Percentiles rank a stretch among this genome's conserved stretches.
Conservation (phyloP, 768 basidiomycete species). For the Pisolithus albus region DNA sequence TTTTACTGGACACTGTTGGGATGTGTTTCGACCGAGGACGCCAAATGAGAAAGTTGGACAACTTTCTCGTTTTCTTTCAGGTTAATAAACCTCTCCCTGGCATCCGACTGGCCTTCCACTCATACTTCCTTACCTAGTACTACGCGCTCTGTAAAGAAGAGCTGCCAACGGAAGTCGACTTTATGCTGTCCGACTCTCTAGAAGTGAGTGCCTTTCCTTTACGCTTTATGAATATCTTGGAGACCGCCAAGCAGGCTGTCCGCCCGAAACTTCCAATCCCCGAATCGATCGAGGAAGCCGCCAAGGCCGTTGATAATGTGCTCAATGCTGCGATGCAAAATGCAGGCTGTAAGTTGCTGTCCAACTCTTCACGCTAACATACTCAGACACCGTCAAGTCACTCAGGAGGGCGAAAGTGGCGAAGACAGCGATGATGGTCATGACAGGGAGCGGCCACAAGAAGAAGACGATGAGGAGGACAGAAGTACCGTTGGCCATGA, state of each 20-base stretch:
- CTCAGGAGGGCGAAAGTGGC: constrained; percentile 33
- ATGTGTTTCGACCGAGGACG: constrained; percentile 96
- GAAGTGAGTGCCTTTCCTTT: constrained; percentile 47
- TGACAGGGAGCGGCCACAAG: constrained; percentile 34
- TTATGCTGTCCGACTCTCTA: constrained; percentile 91
- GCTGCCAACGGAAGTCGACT: constrained; percentile 96
- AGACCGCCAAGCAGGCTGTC: constrained; percentile 51
- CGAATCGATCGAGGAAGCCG: constrained; percentile 82
- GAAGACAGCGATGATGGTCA: constrained; percentile 50
- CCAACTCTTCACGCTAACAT: constrained; percentile 5
- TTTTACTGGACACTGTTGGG: constrained; percentile 89
- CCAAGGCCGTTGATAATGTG: constrained; percentile 84
- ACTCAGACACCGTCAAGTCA: constrained; percentile 22
- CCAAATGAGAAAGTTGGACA: constrained; percentile 88
- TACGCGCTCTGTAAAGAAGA: constrained; percentile 86
- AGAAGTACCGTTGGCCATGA: constrained; percentile 34
- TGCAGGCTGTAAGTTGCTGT: constrained; percentile 40
- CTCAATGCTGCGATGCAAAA: constrained; percentile 61
- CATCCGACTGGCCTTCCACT: neutral
- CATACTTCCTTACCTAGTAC: constrained; percentile 38
- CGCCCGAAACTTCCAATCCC: constrained; percentile 68
- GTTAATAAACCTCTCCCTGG: constrained; percentile 32
- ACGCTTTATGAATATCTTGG: neutral
- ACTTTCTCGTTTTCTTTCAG: constrained; percentile 90
- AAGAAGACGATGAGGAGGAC: constrained; percentile 65